Evolutionary conservation across 2,329 filamentous ascomycete genomes (phyloP).

Genomic region (Neurospora sp.): DNA sequence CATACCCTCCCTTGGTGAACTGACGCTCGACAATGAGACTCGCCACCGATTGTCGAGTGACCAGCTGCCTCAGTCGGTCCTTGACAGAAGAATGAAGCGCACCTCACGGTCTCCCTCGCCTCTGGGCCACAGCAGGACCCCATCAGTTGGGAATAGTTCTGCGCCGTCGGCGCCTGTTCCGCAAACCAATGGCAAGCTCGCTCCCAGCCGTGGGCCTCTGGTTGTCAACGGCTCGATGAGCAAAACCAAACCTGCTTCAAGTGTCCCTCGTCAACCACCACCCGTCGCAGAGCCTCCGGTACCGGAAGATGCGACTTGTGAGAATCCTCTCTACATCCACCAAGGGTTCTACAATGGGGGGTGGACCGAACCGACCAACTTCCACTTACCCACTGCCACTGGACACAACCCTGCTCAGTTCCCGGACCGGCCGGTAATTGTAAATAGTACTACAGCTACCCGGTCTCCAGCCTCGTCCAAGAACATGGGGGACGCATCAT

Average conservation of each 20-base stretch:
- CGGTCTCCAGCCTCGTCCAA: constrained; percentile 13
- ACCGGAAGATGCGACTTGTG: constrained; percentile 23
- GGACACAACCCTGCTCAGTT: constrained; percentile 20
- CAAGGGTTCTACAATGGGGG: constrained; percentile 20
- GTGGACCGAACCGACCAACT: constrained; percentile 13
- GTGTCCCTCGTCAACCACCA: constrained; percentile 20
- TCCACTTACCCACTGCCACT: constrained; percentile 13
- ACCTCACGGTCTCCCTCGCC: constrained; percentile 49
- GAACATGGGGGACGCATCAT: constrained; percentile 17
- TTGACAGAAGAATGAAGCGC: constrained; percentile 43
- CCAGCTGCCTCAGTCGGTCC: constrained; percentile 41
- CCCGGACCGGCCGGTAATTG: constrained; percentile 39
- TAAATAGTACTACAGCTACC: constrained; percentile 27
- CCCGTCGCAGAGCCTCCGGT: constrained; percentile 17
- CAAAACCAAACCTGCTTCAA: constrained; percentile 19
- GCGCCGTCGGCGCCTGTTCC: constrained; percentile 31
- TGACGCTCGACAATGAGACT: constrained; percentile 29
- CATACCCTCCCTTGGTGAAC: constrained; percentile 38
- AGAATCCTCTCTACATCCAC: constrained; percentile 29
- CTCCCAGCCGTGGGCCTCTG: constrained; percentile 25
- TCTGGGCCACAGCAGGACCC: constrained; percentile 37
- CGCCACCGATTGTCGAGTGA: constrained; percentile 43
- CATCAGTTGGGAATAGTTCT: constrained; percentile 31
- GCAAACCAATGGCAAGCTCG: constrained; percentile 23
- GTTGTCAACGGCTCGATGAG: constrained; percentile 33